Conservation (phyloP, 2,329 filamentous ascomycete species). For the Penicillium brasilianum region DNA sequence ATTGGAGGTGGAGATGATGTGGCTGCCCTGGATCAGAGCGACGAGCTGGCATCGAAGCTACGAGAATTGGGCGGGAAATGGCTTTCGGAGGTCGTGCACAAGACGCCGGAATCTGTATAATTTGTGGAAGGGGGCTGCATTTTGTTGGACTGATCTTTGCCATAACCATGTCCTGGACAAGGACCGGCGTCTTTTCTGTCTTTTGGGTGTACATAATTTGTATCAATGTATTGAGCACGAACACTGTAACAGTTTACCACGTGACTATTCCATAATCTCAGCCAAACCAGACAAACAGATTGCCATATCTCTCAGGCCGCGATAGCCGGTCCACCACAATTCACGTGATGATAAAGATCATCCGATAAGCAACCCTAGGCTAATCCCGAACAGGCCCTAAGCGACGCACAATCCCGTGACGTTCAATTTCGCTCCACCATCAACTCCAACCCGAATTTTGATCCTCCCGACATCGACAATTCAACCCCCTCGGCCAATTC, state of each 20-base stretch:
- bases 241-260: not conserved
- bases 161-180: slow-evolving; percentile 6
- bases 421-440: slow-evolving; percentile 48
- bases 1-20: slow-evolving; percentile 92
- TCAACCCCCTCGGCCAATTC: slow-evolving; percentile 47
- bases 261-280: not conserved
- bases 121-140: not conserved
- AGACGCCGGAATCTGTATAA: not conserved
- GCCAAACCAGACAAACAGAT: not conserved
- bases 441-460: slow-evolving; percentile 46
- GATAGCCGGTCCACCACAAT: not conserved
- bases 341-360: slow-evolving; percentile 21
- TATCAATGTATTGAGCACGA: not conserved
- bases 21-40: slow-evolving; percentile 68
- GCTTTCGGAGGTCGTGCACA: slow-evolving; percentile 47
- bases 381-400: slow-evolving; percentile 46
- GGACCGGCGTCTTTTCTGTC: not conserved
- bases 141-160: not conserved
- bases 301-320: not conserved
- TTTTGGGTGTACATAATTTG: slow-evolving; percentile 7
- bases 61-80: slow-evolving; percentile 74
- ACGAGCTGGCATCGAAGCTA: slow-evolving; percentile 73
- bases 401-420: slow-evolving; percentile 52
- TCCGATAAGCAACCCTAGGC: slow-evolving; percentile 44
- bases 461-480: slow-evolving; percentile 49